Evolutionary conservation across 148 eudicot species (phyloP).

Genomic region (Polygonum maritimum): DNA sequence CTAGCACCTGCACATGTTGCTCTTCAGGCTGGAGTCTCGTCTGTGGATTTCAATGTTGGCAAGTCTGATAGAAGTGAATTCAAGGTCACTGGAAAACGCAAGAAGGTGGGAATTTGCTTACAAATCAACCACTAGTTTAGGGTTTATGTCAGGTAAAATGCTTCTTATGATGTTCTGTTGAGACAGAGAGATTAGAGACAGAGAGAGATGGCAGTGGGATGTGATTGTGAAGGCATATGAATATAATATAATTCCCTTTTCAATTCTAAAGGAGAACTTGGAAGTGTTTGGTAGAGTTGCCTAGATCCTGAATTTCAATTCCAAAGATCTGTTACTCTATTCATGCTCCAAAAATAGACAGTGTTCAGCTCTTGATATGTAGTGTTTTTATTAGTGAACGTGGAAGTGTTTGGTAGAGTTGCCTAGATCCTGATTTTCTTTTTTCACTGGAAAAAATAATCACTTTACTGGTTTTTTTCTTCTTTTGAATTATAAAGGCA

Average conservation of each 20-base stretch:
- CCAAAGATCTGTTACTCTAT: not conserved
- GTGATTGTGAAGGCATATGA: not conserved
- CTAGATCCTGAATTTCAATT: not conserved
- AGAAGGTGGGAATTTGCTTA: conserved; percentile 45
- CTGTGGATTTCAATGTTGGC: conserved; percentile 89
- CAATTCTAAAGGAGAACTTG: no score
- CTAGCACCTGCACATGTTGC: conserved; percentile 72
- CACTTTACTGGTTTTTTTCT: not conserved
- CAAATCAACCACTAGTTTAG: conserved; percentile 17
- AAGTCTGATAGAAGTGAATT: conserved; percentile 76
- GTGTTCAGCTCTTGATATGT: not conserved
- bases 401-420: not conserved
- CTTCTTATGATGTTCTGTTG: not conserved
- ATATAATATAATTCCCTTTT: not conserved
- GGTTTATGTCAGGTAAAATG: conserved; percentile 8
- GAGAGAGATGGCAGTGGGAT: conserved; percentile 5
- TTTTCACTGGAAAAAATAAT: not conserved
- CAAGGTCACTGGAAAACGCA: conserved; percentile 87
- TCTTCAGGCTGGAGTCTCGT: conserved; percentile 59
- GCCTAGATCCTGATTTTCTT: not conserved
- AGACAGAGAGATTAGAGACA: no score
- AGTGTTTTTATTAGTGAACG: not conserved
- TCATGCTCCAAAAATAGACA: not conserved
- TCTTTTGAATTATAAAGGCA: no score
- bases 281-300: not conserved